Base-by-base conservation (phyloP, 495 filamentous ascomycete species). In the Penicillium roqueforti region DNA sequence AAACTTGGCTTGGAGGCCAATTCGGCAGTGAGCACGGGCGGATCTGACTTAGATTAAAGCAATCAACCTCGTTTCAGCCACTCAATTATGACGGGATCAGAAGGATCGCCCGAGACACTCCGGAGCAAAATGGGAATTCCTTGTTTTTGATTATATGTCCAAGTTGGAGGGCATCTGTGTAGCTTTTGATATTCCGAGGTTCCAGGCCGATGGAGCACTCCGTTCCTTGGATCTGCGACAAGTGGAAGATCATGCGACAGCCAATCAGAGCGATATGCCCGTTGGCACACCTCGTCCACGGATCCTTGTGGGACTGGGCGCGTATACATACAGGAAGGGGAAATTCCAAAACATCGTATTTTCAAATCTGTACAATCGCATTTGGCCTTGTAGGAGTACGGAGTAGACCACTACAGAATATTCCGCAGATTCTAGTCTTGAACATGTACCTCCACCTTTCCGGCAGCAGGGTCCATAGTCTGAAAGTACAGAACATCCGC, bases 1-100 rank as follows among this genome's bases (percentile, higher is more conserved):
- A 57, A 59, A 64, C 60, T 66, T 66, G 63, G 60, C 63, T 66
- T 63, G 28, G 32, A 29, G 46, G 61, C 51, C 54, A 29, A 61
- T 49, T 52, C 37, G 50, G 25, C n/a, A 42, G 28, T 43, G 28
- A 53, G 50, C 41, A 39, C 53, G 45, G 52, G 38, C 34, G 32
- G 41, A 56, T 60, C 53, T 57, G 42, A 50, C 51, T 56, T 56
- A 45, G 47, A 59, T 59, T 58, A 59, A 53, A 19, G 51, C 18
- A 28, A 10, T 31, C 34, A 28, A 36, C 36, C 37, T 31, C 25
- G 55, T 58, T 58, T 59, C 59, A 62, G 58, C 58, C 58, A 45
- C 42, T 29, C 42, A 29, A 19, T 29, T 19, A 14, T n/a, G 6
- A 14, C 31, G 31, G 31, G 13, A 6, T 31, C 4, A 9, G 7